A percentile compares a stretch with the other conserved stretches of the same genome.
These are phyloP conservation scores for Globisporangium uncinulatum DNA, from an alignment of 352 stramenopile species.

Conservation along the genomic window DNA sequence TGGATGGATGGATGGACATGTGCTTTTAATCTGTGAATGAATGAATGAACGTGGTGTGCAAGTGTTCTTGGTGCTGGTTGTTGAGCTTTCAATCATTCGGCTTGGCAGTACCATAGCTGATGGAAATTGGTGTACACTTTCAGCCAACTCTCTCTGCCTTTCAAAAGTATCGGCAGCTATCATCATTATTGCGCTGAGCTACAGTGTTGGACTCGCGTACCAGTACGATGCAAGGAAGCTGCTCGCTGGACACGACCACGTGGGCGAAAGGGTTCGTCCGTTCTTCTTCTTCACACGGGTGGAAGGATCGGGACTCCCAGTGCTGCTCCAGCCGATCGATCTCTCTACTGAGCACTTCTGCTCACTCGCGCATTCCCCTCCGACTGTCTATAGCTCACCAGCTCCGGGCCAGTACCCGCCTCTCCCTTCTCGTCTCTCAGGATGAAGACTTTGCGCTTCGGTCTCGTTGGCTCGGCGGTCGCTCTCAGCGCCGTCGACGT, in stretches of 20 bases:
- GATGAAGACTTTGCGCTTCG: slow-evolving; percentile 9
- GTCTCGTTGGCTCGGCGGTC: slow-evolving; percentile 9
- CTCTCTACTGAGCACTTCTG: too few species aligned
- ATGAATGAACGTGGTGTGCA: not conserved
- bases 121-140: too few species aligned
- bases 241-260: not conserved
- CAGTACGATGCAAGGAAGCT: not conserved
- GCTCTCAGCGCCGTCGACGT: slow-evolving; percentile 14
- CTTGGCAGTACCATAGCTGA: too few species aligned
- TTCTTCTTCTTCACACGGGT: not conserved
- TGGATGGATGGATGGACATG: not conserved
- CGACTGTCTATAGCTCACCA: slow-evolving; percentile 5
- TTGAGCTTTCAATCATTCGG: too few species aligned
- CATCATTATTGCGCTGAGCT: not conserved
- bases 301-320: slow-evolving; percentile 4
- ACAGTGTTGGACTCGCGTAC: not conserved
- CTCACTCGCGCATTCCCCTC: slow-evolving; percentile 9
- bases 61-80: not conserved
- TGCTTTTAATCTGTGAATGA: not conserved
- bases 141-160: too few species aligned
- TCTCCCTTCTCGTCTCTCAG: not conserved
- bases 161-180: not conserved
- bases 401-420: not conserved
- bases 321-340: not conserved
- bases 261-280: not conserved